A percentile compares a stretch with the other conserved stretches of the same genome.
phyloP scores from a whole-genome alignment of 331 rosid genomes.

The Cucumis variabilis region DNA sequence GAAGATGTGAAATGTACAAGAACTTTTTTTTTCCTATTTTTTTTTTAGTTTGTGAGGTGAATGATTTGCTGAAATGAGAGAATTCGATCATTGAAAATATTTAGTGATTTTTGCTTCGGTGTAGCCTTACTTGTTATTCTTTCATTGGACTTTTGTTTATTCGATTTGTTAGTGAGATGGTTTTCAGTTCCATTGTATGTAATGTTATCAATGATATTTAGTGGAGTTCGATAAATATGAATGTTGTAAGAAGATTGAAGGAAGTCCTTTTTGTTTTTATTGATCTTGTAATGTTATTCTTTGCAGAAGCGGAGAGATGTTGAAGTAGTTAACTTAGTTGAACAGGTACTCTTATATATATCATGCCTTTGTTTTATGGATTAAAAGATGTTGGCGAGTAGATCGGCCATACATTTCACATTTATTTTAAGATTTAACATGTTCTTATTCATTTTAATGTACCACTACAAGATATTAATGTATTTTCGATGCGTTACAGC shows the following conservation, averaged over 20 bases:
- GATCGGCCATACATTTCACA: conserved; percentile 60
- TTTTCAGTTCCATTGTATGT: background rate
- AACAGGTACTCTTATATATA: conserved; percentile 61
- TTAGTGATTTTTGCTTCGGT: background rate
- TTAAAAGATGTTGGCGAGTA: conserved; percentile 79
- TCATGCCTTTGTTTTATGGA: conserved; percentile 23
- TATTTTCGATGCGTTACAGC: too few species aligned
- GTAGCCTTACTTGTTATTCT: background rate
- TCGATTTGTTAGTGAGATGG: background rate
- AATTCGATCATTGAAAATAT: background rate
- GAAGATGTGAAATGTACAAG: too few species aligned
- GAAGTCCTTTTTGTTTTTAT: background rate
- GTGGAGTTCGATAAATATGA: conserved; percentile 32
- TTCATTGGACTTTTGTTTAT: background rate
- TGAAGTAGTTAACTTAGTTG: conserved; percentile 59
- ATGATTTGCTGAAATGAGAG: background rate
- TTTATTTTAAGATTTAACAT: too few species aligned
- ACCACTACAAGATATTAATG: too few species aligned
- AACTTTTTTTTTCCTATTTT: background rate
- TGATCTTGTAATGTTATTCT: background rate
- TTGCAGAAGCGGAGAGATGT: conserved; percentile 76
- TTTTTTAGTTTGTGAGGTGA: conserved; percentile 38
- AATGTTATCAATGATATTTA: conserved; percentile 26
- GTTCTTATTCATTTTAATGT: too few species aligned
- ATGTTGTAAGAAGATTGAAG: conserved; percentile 21